Evolutionary conservation across 371 early-diverging fungal genomes (phyloP), one percentile per base, ranked within the genome.

Genomic region (Mucor saturninus): DNA sequence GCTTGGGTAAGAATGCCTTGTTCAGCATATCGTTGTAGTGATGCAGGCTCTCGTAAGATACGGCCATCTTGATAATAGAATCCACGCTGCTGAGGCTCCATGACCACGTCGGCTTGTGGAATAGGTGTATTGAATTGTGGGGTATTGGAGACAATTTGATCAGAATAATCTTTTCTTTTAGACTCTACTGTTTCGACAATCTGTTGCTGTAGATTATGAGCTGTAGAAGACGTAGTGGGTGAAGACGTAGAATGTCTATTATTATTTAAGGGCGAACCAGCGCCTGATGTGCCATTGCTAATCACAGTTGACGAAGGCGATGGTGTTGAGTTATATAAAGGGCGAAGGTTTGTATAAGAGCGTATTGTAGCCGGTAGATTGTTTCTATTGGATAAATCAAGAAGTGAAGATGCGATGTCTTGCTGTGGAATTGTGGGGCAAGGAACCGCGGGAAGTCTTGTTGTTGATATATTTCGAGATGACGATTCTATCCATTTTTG

Each of bases 51-150:
- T 15, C 77, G 75, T 4, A 67, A 55, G 11, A 80, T 75, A 21
- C 80, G 72, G 2, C 72, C 77, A 50, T 75, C 77, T 54, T 80
- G 76, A 45, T 77, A 80, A 49, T 80, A 80, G 51, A 77, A 80
- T 1, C 77, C 80, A 40, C 80, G 67, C 51, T 80, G 77, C 11
- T 71, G 73, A 7, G 80, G 80, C 37, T 76, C 80, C 69, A 75
- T 75, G 2, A 73, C 45, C 1, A 67, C 60, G 4, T 59, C 56
- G 2, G 37, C 11, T 30, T 31, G 30, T 13, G 46, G 4, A 51
- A 4, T 31, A 7, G 14, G 6, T 58, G 59, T 3, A 58, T 58
- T 28, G 8, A 15, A 15, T 53, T 53, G 54, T 26, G 49, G 8
- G 29, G 5, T 48, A 14, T 21, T 28, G 6, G 49, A 28, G 3